These are phyloP conservation scores for Botryotinia convoluta DNA, from an alignment of 2,329 filamentous ascomycete species.

Conservation along the genomic window DNA sequence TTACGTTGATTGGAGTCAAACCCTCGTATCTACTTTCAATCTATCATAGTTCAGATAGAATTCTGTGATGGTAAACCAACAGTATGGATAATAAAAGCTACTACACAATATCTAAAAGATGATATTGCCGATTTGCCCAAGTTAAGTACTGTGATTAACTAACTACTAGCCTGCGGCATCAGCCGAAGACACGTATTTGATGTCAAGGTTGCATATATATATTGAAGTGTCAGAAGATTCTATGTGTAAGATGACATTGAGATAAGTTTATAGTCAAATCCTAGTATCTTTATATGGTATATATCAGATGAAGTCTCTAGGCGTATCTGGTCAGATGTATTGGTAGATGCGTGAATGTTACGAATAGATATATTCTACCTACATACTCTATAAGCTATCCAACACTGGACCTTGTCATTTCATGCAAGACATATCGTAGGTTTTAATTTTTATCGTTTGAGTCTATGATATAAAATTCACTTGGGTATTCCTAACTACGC, in stretches of 20 bases:
- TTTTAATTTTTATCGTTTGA: not conserved
- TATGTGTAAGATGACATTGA: not conserved
- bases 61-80: not conserved
- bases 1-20: not conserved
- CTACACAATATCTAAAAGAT: too few relatives aligned
- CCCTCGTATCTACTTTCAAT: not conserved
- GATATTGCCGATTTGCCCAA: not conserved
- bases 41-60: rapidly evolving
- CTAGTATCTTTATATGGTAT: not conserved
- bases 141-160: not conserved
- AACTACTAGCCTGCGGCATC: not conserved
- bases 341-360: not conserved
- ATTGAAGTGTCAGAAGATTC: not conserved
- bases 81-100: too few relatives aligned
- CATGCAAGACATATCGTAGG: not conserved
- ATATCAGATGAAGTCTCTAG: not conserved
- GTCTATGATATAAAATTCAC: not conserved
- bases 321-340: rapidly evolving
- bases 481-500: not conserved
- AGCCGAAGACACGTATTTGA: not conserved
- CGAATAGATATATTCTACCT: not conserved
- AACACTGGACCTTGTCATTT: not conserved
- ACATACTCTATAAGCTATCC: rapidly evolving
- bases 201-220: not conserved
- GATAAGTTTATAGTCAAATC: not conserved